A percentile compares a stretch with the other conserved stretches of the same genome.
These are phyloP conservation scores for Elaeis oleifera DNA, from an alignment of 202 grass and related monocot species.

Conservation along the genomic window DNA sequence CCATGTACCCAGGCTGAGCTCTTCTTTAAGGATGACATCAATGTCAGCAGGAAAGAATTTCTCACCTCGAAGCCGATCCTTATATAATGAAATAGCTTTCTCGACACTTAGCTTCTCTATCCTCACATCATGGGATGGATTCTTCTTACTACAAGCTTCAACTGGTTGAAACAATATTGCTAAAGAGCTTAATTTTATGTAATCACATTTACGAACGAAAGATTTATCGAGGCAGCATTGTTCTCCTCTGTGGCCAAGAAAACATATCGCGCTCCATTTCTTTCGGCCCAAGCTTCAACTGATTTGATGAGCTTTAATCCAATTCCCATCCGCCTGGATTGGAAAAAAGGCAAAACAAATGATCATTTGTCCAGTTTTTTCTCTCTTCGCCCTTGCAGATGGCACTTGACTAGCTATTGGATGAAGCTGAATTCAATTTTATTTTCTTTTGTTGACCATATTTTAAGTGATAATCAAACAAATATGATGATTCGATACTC, in stretches of 20 bases:
- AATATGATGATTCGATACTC: no score
- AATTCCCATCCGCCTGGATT: slow-evolving; percentile 11
- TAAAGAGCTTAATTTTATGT: not conserved
- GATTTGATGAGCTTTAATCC: slow-evolving; percentile 13
- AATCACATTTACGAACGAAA: slow-evolving; percentile 8
- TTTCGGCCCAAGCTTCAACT: slow-evolving; percentile 13
- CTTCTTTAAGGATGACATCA: not conserved
- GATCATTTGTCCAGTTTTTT: no score
- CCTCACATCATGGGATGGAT: not conserved
- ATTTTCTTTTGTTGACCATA: no score
- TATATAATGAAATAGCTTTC: slow-evolving; percentile 4
- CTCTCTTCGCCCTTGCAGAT: no score
- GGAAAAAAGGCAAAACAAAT: no score
- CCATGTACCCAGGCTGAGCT: slow-evolving; percentile 14
- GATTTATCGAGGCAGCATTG: slow-evolving; percentile 8
- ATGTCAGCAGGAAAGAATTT: slow-evolving; percentile 8
- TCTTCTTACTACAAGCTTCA: not conserved
- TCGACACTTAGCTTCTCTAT: slow-evolving; percentile 13
- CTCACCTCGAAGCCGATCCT: slow-evolving; percentile 7
- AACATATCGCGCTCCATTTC: slow-evolving; percentile 9
- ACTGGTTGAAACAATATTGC: slow-evolving; percentile 5
- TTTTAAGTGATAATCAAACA: no score
- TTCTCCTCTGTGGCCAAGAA: not conserved
- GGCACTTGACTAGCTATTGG: no score
- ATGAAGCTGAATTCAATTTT: no score